phyloP scores from a whole-genome alignment of 1,284 basidiomycete genomes.

The Clitocybe nebularis region DNA sequence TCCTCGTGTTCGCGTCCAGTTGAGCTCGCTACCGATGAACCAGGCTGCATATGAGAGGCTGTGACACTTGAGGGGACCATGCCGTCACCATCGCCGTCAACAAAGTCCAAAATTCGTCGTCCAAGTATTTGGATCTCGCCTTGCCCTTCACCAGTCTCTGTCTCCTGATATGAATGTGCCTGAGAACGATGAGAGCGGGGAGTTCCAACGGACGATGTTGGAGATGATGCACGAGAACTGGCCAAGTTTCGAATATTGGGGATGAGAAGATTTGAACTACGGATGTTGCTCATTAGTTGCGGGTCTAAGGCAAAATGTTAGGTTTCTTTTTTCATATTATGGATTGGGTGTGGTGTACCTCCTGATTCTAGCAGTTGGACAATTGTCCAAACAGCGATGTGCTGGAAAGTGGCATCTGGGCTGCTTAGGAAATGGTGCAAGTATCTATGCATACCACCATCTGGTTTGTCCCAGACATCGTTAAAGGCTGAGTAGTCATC shows the following conservation, averaged over 20 bases:
- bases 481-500: constrained; percentile 99
- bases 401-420: constrained; percentile 98
- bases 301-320: constrained; percentile 52
- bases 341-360: constrained; percentile 40
- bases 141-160: constrained; percentile 78
- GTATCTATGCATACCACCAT: constrained; percentile 96
- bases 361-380: constrained; percentile 95
- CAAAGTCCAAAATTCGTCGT: constrained; percentile 80
- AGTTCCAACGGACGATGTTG: constrained; percentile 68
- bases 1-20: constrained; percentile 69
- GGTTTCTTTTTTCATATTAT: constrained; percentile 4
- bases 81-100: constrained; percentile 68
- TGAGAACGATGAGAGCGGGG: constrained; percentile 71
- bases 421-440: constrained; percentile 93
- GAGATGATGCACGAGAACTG: constrained; percentile 67
- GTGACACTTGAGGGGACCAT: constrained; percentile 56
- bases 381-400: constrained; percentile 99
- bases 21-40: constrained; percentile 57
- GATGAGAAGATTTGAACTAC: constrained; percentile 74
- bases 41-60: constrained; percentile 60
- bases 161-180: constrained; percentile 71
- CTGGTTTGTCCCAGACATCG: constrained; percentile 96
- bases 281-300: constrained; percentile 87
- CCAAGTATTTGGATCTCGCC: constrained; percentile 86
- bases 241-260: constrained; percentile 84